Conservation (phyloP, 306 rosid species). For the Castanospermum australe region DNA sequence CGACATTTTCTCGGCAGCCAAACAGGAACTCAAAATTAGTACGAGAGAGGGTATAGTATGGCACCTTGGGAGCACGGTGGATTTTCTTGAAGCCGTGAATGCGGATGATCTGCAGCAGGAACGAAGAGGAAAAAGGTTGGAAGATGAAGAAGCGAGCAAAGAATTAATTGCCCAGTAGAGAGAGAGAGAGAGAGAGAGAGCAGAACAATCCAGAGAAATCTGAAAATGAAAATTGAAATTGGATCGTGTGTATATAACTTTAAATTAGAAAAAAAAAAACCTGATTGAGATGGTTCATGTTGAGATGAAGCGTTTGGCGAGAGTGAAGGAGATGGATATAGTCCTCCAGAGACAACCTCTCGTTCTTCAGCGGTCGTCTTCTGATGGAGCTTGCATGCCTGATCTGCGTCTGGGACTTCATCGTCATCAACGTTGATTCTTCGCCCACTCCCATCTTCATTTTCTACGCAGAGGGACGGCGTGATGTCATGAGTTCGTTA, state of each 20-base stretch:
- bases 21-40: conserved; percentile 17
- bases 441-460: conserved; percentile 6
- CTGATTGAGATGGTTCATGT: conserved; percentile 53
- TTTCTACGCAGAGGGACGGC: no score
- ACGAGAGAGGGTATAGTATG: neutral
- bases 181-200: neutral
- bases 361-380: conserved; percentile 23
- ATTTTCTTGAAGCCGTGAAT: conserved; percentile 80
- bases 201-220: no score
- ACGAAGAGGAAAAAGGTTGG: neutral
- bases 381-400: conserved; percentile 13
- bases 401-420: conserved; percentile 24
- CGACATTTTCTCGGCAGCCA: conserved; percentile 12
- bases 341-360: conserved; percentile 45
- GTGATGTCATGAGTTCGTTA: neutral
- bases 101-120: conserved; percentile 45
- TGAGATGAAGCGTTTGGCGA: conserved; percentile 38
- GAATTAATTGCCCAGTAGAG: neutral
- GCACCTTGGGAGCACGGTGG: conserved; percentile 53
- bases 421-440: conserved; percentile 9
- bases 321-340: conserved; percentile 52
- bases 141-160: neutral
- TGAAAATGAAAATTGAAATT: neutral
- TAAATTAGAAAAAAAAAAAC: conserved; percentile 37
- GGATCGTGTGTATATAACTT: neutral